These are phyloP conservation scores for Eucalyptus leucophloia DNA, from an alignment of 345 rosid species.

Conservation along the genomic window DNA sequence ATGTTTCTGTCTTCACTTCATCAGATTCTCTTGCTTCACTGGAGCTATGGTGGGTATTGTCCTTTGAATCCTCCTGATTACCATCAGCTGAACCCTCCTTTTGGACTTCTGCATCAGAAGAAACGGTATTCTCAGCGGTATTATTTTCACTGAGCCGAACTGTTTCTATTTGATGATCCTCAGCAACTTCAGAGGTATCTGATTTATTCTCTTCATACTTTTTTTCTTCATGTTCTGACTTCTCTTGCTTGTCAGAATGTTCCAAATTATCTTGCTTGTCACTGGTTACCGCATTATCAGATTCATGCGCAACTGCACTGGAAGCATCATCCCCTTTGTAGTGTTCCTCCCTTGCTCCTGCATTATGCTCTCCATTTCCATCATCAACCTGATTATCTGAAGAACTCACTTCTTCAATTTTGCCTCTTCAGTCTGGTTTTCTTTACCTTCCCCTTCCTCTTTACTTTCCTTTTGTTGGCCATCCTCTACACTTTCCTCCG, in stretches of 20 bases:
- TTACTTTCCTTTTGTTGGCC: conserved; percentile 1
- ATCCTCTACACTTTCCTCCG: background rate
- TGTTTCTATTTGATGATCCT: background rate
- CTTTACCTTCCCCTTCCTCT: background rate
- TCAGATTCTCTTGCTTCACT: background rate
- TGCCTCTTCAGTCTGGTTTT: background rate
- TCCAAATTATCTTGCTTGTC: conserved; percentile 13
- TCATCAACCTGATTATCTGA: conserved; percentile 18
- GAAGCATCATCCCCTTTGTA: conserved; percentile 84
- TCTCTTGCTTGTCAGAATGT: conserved; percentile 9
- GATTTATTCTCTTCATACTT: conserved; percentile 2
- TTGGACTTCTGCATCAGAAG: background rate
- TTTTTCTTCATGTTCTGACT: conserved; percentile 16
- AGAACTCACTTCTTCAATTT: conserved; percentile 7
- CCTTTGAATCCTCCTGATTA: background rate
- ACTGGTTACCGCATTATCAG: conserved; percentile 7
- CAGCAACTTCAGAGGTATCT: background rate
- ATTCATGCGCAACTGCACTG: conserved; percentile 52
- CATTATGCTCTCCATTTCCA: conserved; percentile 24
- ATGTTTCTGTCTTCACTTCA: background rate
- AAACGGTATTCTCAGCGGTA: background rate
- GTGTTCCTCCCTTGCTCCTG: conserved; percentile 65
- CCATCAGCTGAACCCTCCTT: background rate
- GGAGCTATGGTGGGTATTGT: background rate
- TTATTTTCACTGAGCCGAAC: background rate